A percentile compares a stretch with the other conserved stretches of the same genome.
Evolutionary conservation across 768 basidiomycete species (phyloP).

Genomic region (Dentipellis sp.): DNA sequence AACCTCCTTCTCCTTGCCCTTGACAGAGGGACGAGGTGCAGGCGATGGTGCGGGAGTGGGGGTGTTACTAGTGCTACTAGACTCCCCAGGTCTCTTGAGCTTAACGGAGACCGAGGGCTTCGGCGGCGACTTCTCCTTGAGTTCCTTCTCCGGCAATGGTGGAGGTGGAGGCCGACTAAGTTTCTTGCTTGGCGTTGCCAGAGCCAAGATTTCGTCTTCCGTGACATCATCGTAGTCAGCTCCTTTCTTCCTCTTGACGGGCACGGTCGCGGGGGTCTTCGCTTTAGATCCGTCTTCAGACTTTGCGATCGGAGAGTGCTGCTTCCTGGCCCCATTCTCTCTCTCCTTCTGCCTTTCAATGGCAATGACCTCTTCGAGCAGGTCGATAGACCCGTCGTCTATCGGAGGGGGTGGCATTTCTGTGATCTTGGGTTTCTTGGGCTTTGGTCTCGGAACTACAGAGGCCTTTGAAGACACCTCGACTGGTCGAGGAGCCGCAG

Average conservation of each 20-base stretch:
- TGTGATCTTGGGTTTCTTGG: constrained; percentile 18
- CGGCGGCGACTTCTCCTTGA: not conserved
- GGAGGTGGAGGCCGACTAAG: constrained; percentile 21
- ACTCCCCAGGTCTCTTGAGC: constrained; percentile 9
- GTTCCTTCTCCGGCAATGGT: constrained; percentile 13
- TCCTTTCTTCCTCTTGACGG: constrained; percentile 43
- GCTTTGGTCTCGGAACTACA: constrained; percentile 34
- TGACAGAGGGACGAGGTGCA: constrained; percentile 22
- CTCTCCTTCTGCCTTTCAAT: constrained; percentile 39
- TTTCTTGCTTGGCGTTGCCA: constrained; percentile 57
- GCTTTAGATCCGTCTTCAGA: constrained; percentile 1
- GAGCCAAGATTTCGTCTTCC: constrained; percentile 52
- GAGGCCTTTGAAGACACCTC: constrained; percentile 23
- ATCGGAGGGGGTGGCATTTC: constrained; percentile 22
- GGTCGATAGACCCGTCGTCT: constrained; percentile 75
- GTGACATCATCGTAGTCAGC: constrained; percentile 19
- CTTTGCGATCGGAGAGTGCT: constrained; percentile 16
- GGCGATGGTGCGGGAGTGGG: constrained; percentile 18
- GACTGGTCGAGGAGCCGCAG: constrained; percentile 12
- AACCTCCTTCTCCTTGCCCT: constrained; percentile 54
- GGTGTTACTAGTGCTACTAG: not conserved
- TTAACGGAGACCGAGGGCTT: constrained; percentile 10
- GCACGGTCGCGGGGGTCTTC: constrained; percentile 1
- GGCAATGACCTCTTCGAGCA: constrained; percentile 74
- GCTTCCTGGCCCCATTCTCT: constrained; percentile 12